A percentile compares a stretch with the other conserved stretches of the same genome.
These are phyloP conservation scores for Gliomastix tumulicola DNA, from an alignment of 2,329 filamentous ascomycete genomes.

Conservation along the genomic window DNA sequence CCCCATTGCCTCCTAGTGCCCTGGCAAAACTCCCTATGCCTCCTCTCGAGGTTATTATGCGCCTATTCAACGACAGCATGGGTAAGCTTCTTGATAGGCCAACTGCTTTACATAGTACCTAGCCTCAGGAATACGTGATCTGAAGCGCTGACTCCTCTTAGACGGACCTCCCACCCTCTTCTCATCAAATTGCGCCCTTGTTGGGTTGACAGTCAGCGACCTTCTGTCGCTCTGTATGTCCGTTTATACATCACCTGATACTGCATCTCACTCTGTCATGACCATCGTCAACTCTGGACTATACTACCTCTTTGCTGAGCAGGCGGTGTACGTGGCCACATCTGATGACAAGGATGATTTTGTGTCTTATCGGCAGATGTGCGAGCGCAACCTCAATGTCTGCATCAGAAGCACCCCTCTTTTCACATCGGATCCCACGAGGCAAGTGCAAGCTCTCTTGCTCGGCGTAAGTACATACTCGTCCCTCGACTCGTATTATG, in stretches of 20 bases:
- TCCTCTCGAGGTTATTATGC: slow-evolving; percentile 41
- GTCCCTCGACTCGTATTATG: too few species aligned
- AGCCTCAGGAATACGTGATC: not conserved
- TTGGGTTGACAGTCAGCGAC: slow-evolving; percentile 36
- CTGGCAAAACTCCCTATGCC: slow-evolving; percentile 46
- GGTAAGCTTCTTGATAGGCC: slow-evolving; percentile 16
- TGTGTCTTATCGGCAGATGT: slow-evolving; percentile 28
- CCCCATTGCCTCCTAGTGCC: slow-evolving; percentile 34
- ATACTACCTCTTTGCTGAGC: slow-evolving; percentile 42
- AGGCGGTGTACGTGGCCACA: slow-evolving; percentile 27
- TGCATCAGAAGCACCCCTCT: slow-evolving; percentile 44
- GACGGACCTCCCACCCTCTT: slow-evolving; percentile 42
- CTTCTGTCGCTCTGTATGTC: slow-evolving; percentile 43
- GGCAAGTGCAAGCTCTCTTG: slow-evolving; percentile 50
- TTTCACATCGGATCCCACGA: slow-evolving; percentile 44
- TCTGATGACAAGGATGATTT: slow-evolving; percentile 23
- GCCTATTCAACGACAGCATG: slow-evolving; percentile 35
- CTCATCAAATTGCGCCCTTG: slow-evolving; percentile 40
- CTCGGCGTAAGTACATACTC: slow-evolving; percentile 48
- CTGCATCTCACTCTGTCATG: slow-evolving; percentile 41
- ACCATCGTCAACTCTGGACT: slow-evolving; percentile 42
- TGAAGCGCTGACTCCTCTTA: slow-evolving; percentile 11
- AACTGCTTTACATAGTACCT: not conserved
- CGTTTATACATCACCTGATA: slow-evolving; percentile 42
- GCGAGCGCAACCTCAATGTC: slow-evolving; percentile 42